Base-by-base conservation (phyloP, 2,329 filamentous ascomycete genomes). In the Davidsoniella australis region DNA sequence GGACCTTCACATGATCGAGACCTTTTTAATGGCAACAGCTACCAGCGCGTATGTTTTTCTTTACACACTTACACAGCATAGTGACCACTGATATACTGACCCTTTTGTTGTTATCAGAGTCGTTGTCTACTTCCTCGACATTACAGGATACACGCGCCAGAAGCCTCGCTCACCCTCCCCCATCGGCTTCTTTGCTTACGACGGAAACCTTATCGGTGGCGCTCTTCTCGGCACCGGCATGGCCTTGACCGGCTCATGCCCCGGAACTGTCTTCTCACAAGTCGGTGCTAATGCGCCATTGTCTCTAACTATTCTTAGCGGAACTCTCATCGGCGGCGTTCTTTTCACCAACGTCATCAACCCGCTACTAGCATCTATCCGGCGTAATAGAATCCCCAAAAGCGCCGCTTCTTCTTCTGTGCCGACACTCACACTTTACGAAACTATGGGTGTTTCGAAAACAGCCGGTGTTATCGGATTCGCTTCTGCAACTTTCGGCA, bases 131-230 rank as follows among this genome's bases (percentile, higher is more conserved):
- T 33, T 70, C 14, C 62, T 68, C 9, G 68, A 73, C 44, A 60
- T 60, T 4, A 58, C 68, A 2, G 64, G 64, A 37, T 66, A 67
- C 55, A 60, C 68, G 24, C 60, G 59, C 14, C 62, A 73, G 10
- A 62, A 62, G 2, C 70, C 73, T 0, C 71, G 75, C 8, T 61
- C 63, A 50, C 69, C 69, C 33, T 71, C 75, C 1, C 65, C 69
- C 5, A 58, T 78, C 23, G 70, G 68, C 47, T 63, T 78, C 56
- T 69, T 77, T 55, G 64, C 65, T 7, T 77, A 76, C 56, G 78
- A 81, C 56, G 79, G 76, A 50, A 83, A 84, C 59, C 61, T 82
- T 43, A 55, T 81, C 55, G 80, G 80, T 49, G 80, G 79, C 4
- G 57, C 67, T 14, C 61, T 82, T 2, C 68, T 80, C 23, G 79